phyloP scores from a whole-genome alignment of 176 grass and related monocot species.

The Triticum urartu region DNA sequence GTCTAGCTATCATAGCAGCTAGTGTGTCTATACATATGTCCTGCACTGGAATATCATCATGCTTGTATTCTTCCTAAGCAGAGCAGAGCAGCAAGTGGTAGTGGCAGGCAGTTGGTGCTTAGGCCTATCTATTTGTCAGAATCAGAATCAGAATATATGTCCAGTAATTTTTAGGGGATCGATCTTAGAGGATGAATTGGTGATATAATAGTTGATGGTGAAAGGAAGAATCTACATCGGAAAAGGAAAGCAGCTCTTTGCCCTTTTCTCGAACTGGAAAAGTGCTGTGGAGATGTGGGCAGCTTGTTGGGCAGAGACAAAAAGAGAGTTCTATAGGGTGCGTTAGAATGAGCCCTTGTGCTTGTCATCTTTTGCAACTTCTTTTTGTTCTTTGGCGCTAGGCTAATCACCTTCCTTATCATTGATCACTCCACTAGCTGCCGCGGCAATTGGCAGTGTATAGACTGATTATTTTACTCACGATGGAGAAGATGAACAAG shows the following conservation, averaged over 20 bases:
- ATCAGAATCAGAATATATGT: conserved; percentile 40
- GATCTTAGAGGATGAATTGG: not conserved
- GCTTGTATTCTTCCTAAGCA: conserved; percentile 28
- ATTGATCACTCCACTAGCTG: conserved; percentile 1
- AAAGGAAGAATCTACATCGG: conserved; percentile 36
- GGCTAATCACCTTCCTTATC: conserved; percentile 14
- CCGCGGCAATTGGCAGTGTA: not conserved
- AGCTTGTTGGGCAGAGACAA: conserved; percentile 33
- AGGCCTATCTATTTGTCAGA: conserved; percentile 29
- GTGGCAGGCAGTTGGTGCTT: not conserved
- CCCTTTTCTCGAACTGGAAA: conserved; percentile 36
- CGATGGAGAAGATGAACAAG: not conserved
- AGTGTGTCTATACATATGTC: conserved; percentile 16
- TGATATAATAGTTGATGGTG: conserved; percentile 7
- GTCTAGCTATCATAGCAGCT: conserved; percentile 21
- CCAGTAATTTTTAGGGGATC: not conserved
- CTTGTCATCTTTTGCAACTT: not conserved
- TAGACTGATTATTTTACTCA: conserved; percentile 15
- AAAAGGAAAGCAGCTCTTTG: conserved; percentile 37
- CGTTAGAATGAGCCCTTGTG: not conserved
- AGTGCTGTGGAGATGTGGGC: conserved; percentile 18
- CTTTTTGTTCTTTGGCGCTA: conserved; percentile 21
- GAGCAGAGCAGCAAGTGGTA: not conserved
- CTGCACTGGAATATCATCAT: conserved; percentile 22
- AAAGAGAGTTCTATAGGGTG: not conserved